phyloP scores from a whole-genome alignment of 2,329 filamentous ascomycete genomes.

The Paecilomyces dactylethromorphus region DNA sequence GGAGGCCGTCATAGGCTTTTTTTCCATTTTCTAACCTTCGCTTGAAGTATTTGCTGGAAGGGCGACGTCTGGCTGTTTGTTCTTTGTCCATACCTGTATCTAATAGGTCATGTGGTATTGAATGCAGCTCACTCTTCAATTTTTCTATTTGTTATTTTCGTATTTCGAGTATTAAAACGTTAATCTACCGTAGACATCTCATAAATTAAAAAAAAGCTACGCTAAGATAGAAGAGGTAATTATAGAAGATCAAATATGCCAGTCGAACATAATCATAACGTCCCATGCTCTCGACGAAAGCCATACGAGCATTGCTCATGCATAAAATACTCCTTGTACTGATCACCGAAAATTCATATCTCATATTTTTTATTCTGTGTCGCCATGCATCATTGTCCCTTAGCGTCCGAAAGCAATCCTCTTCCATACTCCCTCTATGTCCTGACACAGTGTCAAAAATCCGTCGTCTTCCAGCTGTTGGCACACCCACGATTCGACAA shows the following conservation, averaged over 20 bases:
- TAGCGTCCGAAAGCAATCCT: constrained; percentile 31
- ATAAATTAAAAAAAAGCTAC: neutral
- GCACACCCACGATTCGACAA: constrained; percentile 36
- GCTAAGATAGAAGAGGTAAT: neutral
- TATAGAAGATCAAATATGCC: neutral
- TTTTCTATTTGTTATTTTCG: neutral
- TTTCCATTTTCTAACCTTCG: neutral
- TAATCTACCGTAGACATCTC: neutral
- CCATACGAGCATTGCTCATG: too few relatives aligned
- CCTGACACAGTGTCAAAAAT: constrained; percentile 34
- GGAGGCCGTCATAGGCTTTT: neutral
- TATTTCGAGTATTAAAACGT: neutral
- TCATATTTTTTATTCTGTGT: neutral
- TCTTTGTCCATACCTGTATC: neutral
- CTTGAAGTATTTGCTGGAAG: neutral
- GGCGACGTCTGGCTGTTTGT: neutral
- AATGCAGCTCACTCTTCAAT: neutral
- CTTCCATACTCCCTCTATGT: constrained; percentile 34
- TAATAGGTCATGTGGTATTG: neutral
- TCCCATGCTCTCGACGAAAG: too few relatives aligned
- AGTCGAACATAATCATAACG: neutral
- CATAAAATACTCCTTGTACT: too few relatives aligned
- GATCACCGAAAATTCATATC: neutral
- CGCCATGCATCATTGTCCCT: neutral
- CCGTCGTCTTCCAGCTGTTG: constrained; percentile 33